Conservation (phyloP, 768 basidiomycete species). For the Boletus reticuloceps region DNA sequence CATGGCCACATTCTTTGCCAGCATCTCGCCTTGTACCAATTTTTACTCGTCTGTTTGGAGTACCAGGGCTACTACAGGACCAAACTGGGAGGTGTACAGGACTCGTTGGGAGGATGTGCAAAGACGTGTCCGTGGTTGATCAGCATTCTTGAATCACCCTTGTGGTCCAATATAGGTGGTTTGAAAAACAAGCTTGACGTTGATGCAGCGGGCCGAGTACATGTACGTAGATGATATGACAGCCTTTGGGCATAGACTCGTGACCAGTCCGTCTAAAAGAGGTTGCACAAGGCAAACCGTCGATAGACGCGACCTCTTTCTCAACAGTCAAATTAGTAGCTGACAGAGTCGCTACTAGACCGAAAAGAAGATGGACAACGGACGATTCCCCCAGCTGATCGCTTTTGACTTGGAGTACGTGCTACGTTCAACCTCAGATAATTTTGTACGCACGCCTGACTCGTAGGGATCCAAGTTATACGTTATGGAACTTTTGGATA, state of each 20-base stretch:
- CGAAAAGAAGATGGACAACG: slow-evolving; percentile 16
- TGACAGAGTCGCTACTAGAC: neutral
- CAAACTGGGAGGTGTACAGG: neutral
- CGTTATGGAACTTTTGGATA: slow-evolving; percentile 86
- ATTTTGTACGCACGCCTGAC: neutral
- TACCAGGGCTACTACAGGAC: no score
- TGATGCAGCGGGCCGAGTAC: no score
- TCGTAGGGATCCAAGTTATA: slow-evolving; percentile 53
- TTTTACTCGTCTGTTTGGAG: neutral
- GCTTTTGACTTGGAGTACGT: slow-evolving; percentile 82
- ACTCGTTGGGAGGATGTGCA: neutral
- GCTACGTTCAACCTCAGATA: neutral
- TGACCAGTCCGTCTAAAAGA: no score
- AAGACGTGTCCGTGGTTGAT: neutral
- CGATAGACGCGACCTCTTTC: no score
- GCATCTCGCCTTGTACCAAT: neutral
- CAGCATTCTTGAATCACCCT: no score
- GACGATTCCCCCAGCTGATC: slow-evolving; percentile 55
- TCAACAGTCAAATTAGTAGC: no score
- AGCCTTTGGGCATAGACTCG: no score
- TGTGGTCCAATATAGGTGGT: no score
- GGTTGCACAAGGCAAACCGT: no score
- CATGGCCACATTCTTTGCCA: no score
- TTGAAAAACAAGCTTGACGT: no score
- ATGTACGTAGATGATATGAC: no score